phyloP scores from a whole-genome alignment of 169 alveolate genomes.

The Theileria orientalis region DNA sequence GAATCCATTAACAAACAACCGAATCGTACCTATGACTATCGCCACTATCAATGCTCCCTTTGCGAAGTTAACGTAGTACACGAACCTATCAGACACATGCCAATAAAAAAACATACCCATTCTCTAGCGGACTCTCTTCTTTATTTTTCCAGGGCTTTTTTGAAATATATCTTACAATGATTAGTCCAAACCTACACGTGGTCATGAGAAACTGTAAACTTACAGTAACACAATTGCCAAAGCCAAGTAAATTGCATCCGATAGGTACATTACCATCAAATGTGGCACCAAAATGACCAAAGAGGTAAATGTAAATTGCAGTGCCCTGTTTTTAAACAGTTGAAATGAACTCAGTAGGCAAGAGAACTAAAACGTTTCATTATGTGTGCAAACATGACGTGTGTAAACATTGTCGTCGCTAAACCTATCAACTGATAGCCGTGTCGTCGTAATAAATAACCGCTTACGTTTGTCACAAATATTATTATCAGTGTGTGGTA shows the following conservation, averaged over 20 bases:
- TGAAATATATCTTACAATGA: not conserved
- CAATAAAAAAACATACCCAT: not conserved
- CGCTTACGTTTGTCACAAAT: not conserved
- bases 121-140: not conserved
- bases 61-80: constrained; percentile 3
- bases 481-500: not conserved
- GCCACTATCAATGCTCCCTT: constrained; percentile 8
- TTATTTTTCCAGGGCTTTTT: not conserved
- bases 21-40: constrained; percentile 2
- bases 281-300: constrained; percentile 12
- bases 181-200: not conserved
- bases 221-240: not conserved
- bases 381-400: too few relatives aligned
- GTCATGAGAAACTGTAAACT: not conserved
- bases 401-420: not conserved
- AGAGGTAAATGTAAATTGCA: constrained; percentile 16
- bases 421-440: not conserved
- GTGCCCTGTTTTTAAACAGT: not conserved
- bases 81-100: not conserved
- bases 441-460: not conserved
- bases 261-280: constrained; percentile 6
- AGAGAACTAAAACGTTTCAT: constrained; percentile 7
- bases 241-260: constrained; percentile 1
- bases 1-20: not conserved
- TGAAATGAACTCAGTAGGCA: constrained; percentile 11